Evolutionary conservation across 257 asterid genomes (phyloP).

Genomic region (Gentiana macrophylla): DNA sequence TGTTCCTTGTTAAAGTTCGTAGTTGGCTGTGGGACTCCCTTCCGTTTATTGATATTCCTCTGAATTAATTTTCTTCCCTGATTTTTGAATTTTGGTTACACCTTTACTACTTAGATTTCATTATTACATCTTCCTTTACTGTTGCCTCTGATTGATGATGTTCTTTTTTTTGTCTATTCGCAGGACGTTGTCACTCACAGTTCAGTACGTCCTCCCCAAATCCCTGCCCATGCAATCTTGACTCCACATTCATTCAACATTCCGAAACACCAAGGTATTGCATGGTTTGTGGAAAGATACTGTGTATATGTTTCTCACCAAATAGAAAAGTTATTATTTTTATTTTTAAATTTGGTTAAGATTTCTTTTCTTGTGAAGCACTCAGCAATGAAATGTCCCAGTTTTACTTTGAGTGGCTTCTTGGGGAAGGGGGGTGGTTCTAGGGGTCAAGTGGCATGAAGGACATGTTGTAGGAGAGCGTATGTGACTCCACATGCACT

Average conservation of each 20-base stretch:
- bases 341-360: not conserved
- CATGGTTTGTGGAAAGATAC: not conserved
- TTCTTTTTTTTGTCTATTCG: constrained; percentile 5
- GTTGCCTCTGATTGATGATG: not conserved
- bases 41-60: not conserved
- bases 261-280: constrained; percentile 72
- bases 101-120: not conserved
- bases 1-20: not conserved
- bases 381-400: not conserved
- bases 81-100: too few relatives aligned
- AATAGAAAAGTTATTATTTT: not conserved
- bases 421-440: too few relatives aligned
- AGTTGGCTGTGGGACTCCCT: not conserved
- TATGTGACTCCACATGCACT: too few relatives aligned
- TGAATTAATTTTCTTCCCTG: not conserved
- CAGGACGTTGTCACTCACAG: constrained; percentile 41
- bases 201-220: constrained; percentile 51
- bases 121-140: not conserved
- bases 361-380: not conserved
- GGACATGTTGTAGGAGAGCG: too few relatives aligned
- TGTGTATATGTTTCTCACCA: not conserved
- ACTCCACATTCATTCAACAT: constrained; percentile 42
- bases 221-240: constrained; percentile 38
- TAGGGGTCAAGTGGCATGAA: too few relatives aligned
- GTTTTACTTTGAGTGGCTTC: not conserved